Base-by-base conservation (phyloP, 495 filamentous ascomycete genomes). In the Neurospora sp. region DNA sequence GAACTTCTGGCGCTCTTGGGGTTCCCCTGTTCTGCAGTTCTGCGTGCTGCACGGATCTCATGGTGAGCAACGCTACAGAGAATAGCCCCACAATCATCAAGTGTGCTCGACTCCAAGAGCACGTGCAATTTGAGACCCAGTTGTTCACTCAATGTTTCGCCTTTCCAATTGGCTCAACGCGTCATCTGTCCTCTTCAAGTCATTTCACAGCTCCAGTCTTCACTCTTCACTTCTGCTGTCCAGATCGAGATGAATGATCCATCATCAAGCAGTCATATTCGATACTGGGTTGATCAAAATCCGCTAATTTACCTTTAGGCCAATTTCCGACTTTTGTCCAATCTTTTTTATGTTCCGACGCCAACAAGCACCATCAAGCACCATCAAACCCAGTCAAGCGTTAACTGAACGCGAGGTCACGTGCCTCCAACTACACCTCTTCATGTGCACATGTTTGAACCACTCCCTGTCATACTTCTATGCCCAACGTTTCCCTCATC, bases 1-100 rank as follows among this genome's bases (percentile, higher is more conserved):
- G 39, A n/a, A 40, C 70, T 39, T 69, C 9, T 71, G 40, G 37
- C 45, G 72, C 69, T 43, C 40, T 39, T 17, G 21, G 70, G 39
- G 40, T 39, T 11, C 39, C 72, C 62, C 39, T 71, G 36, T 69
- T 62, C 24, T 62, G 54, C 54, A 31, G 13, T 62, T 62, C 13
- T 62, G 48, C 5, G 11, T 2, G 10, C 24, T 31, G 73, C 73
- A 75, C 76, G 76, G 74, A 54, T 62, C 76, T 5, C 15, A 70
- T 39, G 42, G 70, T 71, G 72, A 73, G 76, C 76, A 70, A 76
- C 74, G 76, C 74, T 62, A 62, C 54, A 62, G 54, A 62, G 17
- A 62, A 9, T 19, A 1, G 4, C 54, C 28, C 54, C 54, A 34
- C 28, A 62, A 62, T 62, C 54, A 19, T 34, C 28, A 45, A 45